Conservation (phyloP, 495 filamentous ascomycete genomes). For the Talaromyces liani region DNA sequence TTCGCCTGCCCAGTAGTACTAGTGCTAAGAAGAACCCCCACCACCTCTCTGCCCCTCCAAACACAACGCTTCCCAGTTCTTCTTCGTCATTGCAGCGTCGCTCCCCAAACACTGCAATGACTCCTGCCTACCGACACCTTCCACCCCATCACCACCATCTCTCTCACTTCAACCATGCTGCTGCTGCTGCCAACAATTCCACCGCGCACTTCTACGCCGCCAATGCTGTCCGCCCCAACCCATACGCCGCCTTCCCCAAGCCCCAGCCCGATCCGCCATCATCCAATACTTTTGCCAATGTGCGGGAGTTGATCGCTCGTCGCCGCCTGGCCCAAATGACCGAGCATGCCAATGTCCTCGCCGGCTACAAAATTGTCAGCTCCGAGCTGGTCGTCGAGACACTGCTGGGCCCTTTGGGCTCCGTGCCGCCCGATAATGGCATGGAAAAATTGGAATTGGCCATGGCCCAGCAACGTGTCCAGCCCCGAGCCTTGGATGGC, state of each 20-base stretch:
- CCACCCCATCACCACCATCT: conserved; percentile 16
- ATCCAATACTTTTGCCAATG: conserved; percentile 41
- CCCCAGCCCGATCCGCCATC: conserved; percentile 29
- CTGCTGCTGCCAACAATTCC: conserved; percentile 20
- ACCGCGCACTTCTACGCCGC: conserved; percentile 15
- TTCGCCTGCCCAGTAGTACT: background rate
- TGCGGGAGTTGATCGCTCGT: conserved; percentile 41
- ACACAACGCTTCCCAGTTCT: conserved; percentile 27
- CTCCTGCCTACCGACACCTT: conserved; percentile 42
- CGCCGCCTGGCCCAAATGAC: conserved; percentile 43
- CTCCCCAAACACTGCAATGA: conserved; percentile 40
- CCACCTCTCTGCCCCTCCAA: conserved; percentile 16
- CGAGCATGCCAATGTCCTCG: conserved; percentile 44
- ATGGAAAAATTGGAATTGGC: conserved; percentile 41
- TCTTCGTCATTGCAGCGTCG: conserved; percentile 25
- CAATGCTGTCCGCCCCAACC: conserved; percentile 6
- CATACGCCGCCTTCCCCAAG: conserved; percentile 24
- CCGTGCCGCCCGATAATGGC: conserved; percentile 35
- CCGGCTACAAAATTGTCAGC: conserved; percentile 40
- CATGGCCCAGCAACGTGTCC: conserved; percentile 43
- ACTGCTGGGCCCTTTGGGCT: conserved; percentile 40
- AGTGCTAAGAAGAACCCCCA: background rate
- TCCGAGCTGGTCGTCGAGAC: conserved; percentile 42
- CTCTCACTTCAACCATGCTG: background rate
- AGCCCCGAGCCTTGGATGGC: conserved; percentile 36